phyloP scores from a whole-genome alignment of 2,329 filamentous ascomycete species.

The Sporothrix pallida region DNA sequence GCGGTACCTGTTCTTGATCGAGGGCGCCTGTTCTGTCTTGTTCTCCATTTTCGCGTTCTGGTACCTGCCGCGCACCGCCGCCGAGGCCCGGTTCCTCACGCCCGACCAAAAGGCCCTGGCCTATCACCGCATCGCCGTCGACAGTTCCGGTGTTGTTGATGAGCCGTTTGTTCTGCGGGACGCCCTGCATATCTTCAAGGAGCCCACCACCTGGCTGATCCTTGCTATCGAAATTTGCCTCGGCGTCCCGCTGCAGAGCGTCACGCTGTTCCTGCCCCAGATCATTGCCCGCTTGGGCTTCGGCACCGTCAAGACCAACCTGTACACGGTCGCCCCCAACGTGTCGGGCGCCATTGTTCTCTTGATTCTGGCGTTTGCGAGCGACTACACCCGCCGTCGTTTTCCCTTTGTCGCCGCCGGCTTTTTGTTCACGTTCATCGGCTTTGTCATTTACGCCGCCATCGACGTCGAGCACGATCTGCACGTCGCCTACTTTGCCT shows the following conservation, averaged over 20 bases:
- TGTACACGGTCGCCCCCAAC: slow-evolving; percentile 83
- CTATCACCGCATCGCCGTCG: slow-evolving; percentile 74
- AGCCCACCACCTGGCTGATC: slow-evolving; percentile 57
- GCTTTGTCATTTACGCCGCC: slow-evolving; percentile 74
- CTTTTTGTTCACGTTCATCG: slow-evolving; percentile 74
- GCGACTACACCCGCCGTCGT: slow-evolving; percentile 68
- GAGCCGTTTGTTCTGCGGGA: slow-evolving; percentile 60
- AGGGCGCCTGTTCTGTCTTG: slow-evolving; percentile 62
- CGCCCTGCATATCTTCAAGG: slow-evolving; percentile 57
- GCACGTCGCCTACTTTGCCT: slow-evolving; percentile 74
- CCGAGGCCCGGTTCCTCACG: slow-evolving; percentile 65
- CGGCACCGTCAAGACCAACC: slow-evolving; percentile 66
- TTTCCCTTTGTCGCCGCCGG: slow-evolving; percentile 77
- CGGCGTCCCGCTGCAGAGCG: slow-evolving; percentile 64
- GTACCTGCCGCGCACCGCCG: slow-evolving; percentile 69
- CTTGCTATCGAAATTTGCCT: slow-evolving; percentile 63
- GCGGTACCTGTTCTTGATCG: slow-evolving; percentile 62
- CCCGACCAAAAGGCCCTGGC: slow-evolving; percentile 71
- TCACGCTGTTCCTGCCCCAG: slow-evolving; percentile 43
- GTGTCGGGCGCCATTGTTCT: slow-evolving; percentile 75
- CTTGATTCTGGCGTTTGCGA: slow-evolving; percentile 72
- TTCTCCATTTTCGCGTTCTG: slow-evolving; percentile 69
- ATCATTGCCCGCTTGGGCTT: slow-evolving; percentile 39
- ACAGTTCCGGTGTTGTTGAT: slow-evolving; percentile 68
- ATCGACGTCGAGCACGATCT: slow-evolving; percentile 67